Evolutionary conservation across 768 basidiomycete species (phyloP).

Genomic region (Trametes elegans): DNA sequence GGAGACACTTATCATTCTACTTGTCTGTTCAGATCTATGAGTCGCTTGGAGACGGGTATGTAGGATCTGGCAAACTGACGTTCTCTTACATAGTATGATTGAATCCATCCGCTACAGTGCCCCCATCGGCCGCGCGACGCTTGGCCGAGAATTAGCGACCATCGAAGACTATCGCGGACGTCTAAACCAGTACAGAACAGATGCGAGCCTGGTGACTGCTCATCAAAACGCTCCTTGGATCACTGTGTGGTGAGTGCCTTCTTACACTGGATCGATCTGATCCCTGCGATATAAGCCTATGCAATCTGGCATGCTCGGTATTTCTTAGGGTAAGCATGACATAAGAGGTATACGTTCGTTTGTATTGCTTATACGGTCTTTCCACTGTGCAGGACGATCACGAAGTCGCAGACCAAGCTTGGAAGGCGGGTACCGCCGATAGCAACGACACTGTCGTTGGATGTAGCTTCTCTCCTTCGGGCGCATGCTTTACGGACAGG

Average conservation of each 20-base stretch:
- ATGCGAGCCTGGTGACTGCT: conserved; percentile 44
- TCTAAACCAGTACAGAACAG: conserved; percentile 51
- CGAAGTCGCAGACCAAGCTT: conserved; percentile 55
- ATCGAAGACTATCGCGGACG: conserved; percentile 55
- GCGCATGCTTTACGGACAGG: conserved; percentile 57
- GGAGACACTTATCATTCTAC: no score
- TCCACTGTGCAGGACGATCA: conserved; percentile 49
- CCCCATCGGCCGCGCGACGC: conserved; percentile 46
- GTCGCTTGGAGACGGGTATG: conserved; percentile 36
- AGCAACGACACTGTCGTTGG: conserved; percentile 52
- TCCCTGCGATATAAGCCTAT: no score
- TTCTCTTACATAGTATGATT: conserved; percentile 18
- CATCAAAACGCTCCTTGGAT: conserved; percentile 56
- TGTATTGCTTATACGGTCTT: no score
- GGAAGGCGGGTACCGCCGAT: conserved; percentile 57
- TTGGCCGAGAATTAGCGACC: conserved; percentile 55
- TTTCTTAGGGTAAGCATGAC: no score
- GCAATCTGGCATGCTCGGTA: no score
- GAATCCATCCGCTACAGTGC: no score
- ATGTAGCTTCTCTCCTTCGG: conserved; percentile 50
- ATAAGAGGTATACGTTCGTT: no score
- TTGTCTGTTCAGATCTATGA: conserved; percentile 44
- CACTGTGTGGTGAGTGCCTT: conserved; percentile 44
- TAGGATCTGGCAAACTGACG: neutral
- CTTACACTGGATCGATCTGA: no score